Evolutionary conservation across 2,329 filamentous ascomycete genomes (phyloP).

Genomic region (Alternaria sp.): DNA sequence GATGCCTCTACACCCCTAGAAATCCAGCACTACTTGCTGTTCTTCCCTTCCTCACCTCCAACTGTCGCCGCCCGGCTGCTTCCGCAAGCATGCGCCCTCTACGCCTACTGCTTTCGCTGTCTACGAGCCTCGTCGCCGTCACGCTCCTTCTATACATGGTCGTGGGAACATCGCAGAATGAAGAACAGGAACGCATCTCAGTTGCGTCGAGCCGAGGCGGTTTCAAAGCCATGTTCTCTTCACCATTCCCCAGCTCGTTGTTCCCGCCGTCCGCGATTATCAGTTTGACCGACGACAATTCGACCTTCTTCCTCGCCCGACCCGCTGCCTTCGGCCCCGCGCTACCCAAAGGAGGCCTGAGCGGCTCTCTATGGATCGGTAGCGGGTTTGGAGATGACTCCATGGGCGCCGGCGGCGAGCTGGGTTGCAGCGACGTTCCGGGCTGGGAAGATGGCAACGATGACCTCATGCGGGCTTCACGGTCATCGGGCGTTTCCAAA

Average conservation of each 20-base stretch:
- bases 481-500: background rate
- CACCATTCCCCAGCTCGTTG: conserved; percentile 73
- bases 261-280: conserved; percentile 97
- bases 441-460: conserved; percentile 72
- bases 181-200: conserved; percentile 21
- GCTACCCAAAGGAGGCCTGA: conserved; percentile 77
- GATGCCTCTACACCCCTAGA: conserved; percentile 29
- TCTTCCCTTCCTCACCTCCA: conserved; percentile 5
- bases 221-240: conserved; percentile 55
- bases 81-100: conserved; percentile 45
- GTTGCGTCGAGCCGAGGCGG: conserved; percentile 37
- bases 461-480: conserved; percentile 8
- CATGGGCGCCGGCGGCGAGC: conserved; percentile 75
- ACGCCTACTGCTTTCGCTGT: conserved; percentile 50
- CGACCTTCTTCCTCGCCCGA: conserved; percentile 91
- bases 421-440: conserved; percentile 93
- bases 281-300: conserved; percentile 96
- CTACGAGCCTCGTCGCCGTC: conserved; percentile 52
- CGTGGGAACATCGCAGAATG: conserved; percentile 28
- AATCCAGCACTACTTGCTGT: conserved; percentile 35
- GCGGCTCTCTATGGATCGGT: conserved; percentile 90
- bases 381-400: conserved; percentile 85
- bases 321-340: conserved; percentile 91
- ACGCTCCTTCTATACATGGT: conserved; percentile 53
- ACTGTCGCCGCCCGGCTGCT: conserved; percentile 5